Percentiles rank a stretch among this genome's conserved stretches.
Evolutionary conservation across 176 grass and related monocot genomes (phyloP).

Genomic region (Lolium multiflorum): DNA sequence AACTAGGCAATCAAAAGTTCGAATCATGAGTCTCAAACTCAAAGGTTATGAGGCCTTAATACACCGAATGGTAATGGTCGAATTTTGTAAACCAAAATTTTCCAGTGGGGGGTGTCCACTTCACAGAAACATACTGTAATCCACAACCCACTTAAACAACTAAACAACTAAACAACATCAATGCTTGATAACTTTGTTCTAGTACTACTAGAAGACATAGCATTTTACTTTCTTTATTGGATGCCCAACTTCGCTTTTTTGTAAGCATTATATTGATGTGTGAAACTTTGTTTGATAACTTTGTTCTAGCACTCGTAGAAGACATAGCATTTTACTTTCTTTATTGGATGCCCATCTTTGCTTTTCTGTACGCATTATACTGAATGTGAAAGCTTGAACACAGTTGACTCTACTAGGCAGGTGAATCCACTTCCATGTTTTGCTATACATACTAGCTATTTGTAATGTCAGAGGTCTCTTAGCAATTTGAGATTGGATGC

Average conservation of each 20-base stretch:
- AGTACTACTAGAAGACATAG: not conserved
- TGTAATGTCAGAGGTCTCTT: not conserved
- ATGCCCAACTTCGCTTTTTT: not conserved
- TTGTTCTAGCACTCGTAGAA: not conserved
- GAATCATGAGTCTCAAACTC: not conserved
- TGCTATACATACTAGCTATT: not conserved
- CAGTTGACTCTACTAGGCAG: not conserved
- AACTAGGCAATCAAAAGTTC: not conserved
- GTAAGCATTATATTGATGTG: not conserved
- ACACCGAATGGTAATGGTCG: not conserved
- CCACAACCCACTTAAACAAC: not conserved
- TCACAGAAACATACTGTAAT: not conserved
- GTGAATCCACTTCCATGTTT: not conserved
- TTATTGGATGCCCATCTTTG: not conserved
- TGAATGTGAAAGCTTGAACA: not conserved
- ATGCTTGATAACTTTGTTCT: not conserved
- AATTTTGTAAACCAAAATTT: not conserved
- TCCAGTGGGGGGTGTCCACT: not conserved
- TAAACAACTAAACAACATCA: not conserved
- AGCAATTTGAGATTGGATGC: not conserved
- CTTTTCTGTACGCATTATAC: not conserved
- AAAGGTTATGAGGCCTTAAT: not conserved
- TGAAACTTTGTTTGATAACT: not conserved
- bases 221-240: not conserved
- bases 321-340: not conserved